Evolutionary conservation across 805 yeast species (phyloP).

Genomic region (Sugiyamaella smithiae): DNA sequence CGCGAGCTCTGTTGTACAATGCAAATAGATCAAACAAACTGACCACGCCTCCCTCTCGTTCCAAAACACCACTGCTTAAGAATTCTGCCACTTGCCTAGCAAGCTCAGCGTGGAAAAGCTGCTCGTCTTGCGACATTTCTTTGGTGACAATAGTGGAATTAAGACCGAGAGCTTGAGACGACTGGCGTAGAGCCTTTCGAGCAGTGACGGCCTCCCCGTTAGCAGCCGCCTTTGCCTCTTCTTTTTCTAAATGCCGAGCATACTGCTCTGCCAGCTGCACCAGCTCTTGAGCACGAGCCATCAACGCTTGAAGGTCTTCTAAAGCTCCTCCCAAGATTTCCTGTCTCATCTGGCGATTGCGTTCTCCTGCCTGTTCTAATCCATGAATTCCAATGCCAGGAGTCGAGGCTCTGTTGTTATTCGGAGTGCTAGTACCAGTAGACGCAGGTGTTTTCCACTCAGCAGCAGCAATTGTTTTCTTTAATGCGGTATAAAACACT

Average conservation of each 20-base stretch:
- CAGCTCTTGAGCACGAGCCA: slow-evolving; percentile 75
- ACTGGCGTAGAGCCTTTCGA: slow-evolving; percentile 35
- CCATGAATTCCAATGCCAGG: slow-evolving; percentile 55
- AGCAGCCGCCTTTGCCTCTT: slow-evolving; percentile 15
- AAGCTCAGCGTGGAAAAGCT: slow-evolving; percentile 49
- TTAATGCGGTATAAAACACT: slow-evolving; percentile 48
- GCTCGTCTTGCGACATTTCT: slow-evolving; percentile 37
- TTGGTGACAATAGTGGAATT: slow-evolving; percentile 33
- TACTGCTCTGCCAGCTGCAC: slow-evolving; percentile 48
- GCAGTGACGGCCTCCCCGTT: slow-evolving; percentile 21
- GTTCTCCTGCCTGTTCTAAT: slow-evolving; percentile 55
- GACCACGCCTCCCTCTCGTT: slow-evolving; percentile 55
- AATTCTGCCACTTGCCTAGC: slow-evolving; percentile 80
- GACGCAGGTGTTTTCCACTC: slow-evolving; percentile 43
- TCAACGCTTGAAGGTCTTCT: slow-evolving; percentile 70
- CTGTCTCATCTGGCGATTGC: slow-evolving; percentile 56
- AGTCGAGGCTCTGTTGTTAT: neutral
- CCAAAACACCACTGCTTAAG: slow-evolving; percentile 46
- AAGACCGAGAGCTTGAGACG: slow-evolving; percentile 35
- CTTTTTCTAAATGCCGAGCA: slow-evolving; percentile 29
- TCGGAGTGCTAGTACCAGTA: neutral
- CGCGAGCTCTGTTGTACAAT: slow-evolving; percentile 60
- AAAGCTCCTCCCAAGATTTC: slow-evolving; percentile 63
- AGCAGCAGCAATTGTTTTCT: slow-evolving; percentile 44
- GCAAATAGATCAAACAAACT: slow-evolving; percentile 63